Evolutionary conservation across 2,329 filamentous ascomycete genomes (phyloP).

Genomic region (Rachicladosporium sp.): DNA sequence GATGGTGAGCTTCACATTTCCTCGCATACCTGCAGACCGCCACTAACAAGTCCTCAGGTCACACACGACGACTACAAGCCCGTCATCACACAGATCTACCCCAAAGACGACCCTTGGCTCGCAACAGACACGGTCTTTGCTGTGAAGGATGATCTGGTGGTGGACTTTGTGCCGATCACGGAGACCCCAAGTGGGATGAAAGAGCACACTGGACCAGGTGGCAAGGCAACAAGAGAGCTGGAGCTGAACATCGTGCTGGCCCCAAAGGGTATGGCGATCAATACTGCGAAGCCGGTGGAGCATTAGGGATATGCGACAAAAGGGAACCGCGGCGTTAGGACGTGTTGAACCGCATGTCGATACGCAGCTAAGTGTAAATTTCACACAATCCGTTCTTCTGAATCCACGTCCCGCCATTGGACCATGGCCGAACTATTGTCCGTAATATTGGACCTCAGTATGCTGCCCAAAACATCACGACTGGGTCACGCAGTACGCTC

Average conservation of each 20-base stretch:
- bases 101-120: conserved; percentile 45
- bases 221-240: conserved; percentile 33
- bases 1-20: conserved; percentile 28
- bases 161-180: conserved; percentile 43
- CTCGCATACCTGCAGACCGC: not conserved
- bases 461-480: too few species aligned
- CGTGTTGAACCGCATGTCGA: too few species aligned
- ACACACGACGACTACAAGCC: conserved; percentile 44
- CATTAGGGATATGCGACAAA: not conserved
- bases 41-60: conserved; percentile 8
- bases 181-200: conserved; percentile 41
- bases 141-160: conserved; percentile 48
- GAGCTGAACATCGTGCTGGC: conserved; percentile 50
- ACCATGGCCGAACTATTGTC: too few species aligned
- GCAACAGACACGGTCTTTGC: conserved; percentile 49
- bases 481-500: too few species aligned
- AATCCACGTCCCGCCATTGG: too few species aligned
- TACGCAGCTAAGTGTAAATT: too few species aligned
- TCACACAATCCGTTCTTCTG: too few species aligned
- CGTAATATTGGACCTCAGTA: too few species aligned
- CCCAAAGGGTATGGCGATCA: conserved; percentile 17
- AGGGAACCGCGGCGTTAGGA: not conserved
- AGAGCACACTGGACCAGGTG: conserved; percentile 20
- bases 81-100: conserved; percentile 47
- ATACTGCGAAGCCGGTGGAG: conserved; percentile 2